Evolutionary conservation across 106 monocot genomes (phyloP).

Genomic region (Apostasia ramifera): DNA sequence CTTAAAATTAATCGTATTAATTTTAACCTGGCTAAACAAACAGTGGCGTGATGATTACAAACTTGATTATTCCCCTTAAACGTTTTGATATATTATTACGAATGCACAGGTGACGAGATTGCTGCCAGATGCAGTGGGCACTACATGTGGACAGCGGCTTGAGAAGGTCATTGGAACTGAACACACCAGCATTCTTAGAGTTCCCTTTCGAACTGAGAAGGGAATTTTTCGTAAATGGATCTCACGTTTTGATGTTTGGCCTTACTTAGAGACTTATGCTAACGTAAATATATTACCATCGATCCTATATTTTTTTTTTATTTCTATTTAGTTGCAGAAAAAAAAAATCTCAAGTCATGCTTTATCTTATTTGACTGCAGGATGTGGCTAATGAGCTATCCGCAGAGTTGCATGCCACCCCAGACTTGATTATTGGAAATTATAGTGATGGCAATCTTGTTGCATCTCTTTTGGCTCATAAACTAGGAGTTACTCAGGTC

Average conservation of each 20-base stretch:
- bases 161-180: slow-evolving; percentile 32
- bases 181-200: slow-evolving; percentile 32
- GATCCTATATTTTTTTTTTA: not conserved
- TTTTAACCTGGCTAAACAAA: not conserved
- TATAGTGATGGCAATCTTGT: slow-evolving; percentile 74
- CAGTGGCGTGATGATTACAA: too few relatives aligned
- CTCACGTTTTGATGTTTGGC: slow-evolving; percentile 41
- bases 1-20: too few relatives aligned
- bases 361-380: slow-evolving; percentile 17
- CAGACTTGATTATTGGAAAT: slow-evolving; percentile 92
- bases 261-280: slow-evolving; percentile 37
- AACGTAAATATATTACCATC: slow-evolving; percentile 13
- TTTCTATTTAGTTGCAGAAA: not conserved
- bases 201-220: slow-evolving; percentile 31
- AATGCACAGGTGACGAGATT: slow-evolving; percentile 27
- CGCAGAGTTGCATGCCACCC: slow-evolving; percentile 70
- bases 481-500: slow-evolving; percentile 80
- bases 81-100: not conserved
- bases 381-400: slow-evolving; percentile 87
- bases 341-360: not conserved
- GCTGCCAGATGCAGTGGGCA: slow-evolving; percentile 39
- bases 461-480: slow-evolving; percentile 73
- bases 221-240: slow-evolving; percentile 39
- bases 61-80: not conserved
- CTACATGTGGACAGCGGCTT: slow-evolving; percentile 27